These are phyloP conservation scores for Linnemannia exigua DNA, from an alignment of 192 early-diverging fungal genomes.

Conservation along the genomic window DNA sequence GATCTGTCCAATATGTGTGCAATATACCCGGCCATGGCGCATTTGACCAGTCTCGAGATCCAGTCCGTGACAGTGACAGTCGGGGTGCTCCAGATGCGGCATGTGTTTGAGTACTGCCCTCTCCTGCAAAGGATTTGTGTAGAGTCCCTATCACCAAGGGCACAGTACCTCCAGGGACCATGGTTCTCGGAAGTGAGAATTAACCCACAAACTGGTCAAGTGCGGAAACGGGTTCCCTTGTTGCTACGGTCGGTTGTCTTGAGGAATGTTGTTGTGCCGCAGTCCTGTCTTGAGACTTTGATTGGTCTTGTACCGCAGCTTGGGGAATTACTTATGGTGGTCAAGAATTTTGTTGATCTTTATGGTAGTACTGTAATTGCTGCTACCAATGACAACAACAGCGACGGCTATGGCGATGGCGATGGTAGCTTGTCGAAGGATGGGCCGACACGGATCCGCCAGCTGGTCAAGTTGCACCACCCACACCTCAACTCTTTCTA, in stretches of 20 bases:
- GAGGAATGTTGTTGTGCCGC: background rate
- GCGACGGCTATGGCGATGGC: too few species aligned
- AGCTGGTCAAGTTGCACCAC: background rate
- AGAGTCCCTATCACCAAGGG: too few species aligned
- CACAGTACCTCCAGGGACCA: too few species aligned
- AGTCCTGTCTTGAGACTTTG: background rate
- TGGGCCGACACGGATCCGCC: background rate
- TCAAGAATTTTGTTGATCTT: background rate
- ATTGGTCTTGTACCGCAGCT: background rate
- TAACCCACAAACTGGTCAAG: background rate
- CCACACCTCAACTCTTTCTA: background rate
- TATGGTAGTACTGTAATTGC: background rate
- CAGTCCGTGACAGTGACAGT: background rate
- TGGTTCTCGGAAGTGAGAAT: background rate
- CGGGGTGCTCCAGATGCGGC: background rate
- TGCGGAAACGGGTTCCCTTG: background rate
- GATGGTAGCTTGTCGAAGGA: too few species aligned
- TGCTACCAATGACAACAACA: background rate
- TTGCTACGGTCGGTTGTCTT: background rate
- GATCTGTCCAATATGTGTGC: background rate
- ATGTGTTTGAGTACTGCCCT: background rate
- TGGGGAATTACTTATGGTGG: background rate
- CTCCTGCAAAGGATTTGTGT: background rate
- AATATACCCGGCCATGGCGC: background rate
- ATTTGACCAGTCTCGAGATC: background rate